Evolutionary conservation across 345 rosid species (phyloP).

Genomic region (Eucalyptus fibrosa): DNA sequence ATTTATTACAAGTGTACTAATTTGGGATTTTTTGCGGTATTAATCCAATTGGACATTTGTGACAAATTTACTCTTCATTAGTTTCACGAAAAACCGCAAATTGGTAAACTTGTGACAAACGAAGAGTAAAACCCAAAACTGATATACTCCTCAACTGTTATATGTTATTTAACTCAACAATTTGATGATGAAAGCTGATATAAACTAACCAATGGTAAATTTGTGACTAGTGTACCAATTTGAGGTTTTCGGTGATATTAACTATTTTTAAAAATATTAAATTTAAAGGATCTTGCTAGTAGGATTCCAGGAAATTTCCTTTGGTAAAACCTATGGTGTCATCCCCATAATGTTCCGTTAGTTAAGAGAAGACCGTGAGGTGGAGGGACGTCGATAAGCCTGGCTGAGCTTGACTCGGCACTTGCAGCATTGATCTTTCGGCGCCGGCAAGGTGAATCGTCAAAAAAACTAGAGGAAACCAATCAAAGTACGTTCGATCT

Average conservation of each 20-base stretch:
- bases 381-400: not conserved
- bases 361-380: not conserved
- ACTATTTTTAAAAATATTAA: too few relatives aligned
- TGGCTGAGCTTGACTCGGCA: not conserved
- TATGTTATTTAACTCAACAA: rapidly evolving
- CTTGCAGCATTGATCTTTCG: not conserved
- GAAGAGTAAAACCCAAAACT: rapidly evolving
- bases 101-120: rapidly evolving
- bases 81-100: rapidly evolving
- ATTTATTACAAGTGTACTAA: rapidly evolving
- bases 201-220: rapidly evolving
- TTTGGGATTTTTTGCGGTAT: rapidly evolving
- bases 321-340: too few relatives aligned
- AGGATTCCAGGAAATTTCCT: too few relatives aligned
- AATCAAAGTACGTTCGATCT: not conserved
- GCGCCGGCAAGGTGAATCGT: not conserved
- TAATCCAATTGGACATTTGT: rapidly evolving
- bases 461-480: not conserved
- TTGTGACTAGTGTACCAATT: rapidly evolving
- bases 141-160: rapidly evolving
- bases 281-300: too few relatives aligned
- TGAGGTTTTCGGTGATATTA: too few relatives aligned
- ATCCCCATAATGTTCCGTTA: too few relatives aligned
- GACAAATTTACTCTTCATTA: too few relatives aligned
- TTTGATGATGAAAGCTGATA: rapidly evolving